A percentile compares a stretch with the other conserved stretches of the same genome.
phyloP scores from a whole-genome alignment of 768 basidiomycete species.

The Cystofilobasidium bisporidii region DNA sequence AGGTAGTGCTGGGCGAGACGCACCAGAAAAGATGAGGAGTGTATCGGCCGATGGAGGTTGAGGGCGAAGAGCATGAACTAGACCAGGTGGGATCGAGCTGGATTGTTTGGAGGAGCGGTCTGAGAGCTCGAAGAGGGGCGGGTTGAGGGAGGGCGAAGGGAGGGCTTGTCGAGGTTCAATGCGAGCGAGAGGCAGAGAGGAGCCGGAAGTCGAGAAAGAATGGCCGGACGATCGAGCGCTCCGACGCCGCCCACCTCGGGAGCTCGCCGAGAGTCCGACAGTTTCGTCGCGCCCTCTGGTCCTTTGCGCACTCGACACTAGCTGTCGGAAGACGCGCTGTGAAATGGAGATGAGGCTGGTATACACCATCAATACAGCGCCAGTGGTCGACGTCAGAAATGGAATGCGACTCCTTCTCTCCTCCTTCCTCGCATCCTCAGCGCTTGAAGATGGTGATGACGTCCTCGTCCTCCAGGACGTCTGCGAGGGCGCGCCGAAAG shows the following conservation, averaged over 20 bases:
- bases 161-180: too few species aligned
- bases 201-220: too few species aligned
- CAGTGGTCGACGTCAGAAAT: too few species aligned
- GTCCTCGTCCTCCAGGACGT: conserved; percentile 28
- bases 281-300: neutral
- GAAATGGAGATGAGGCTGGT: too few species aligned
- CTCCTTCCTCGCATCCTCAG: neutral
- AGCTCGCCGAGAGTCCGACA: too few species aligned
- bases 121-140: neutral
- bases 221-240: too few species aligned
- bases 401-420: too few species aligned
- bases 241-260: too few species aligned
- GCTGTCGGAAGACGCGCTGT: too few species aligned
- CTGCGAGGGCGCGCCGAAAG: neutral
- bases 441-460: neutral
- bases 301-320: too few species aligned
- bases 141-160: neutral
- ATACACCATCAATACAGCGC: too few species aligned
- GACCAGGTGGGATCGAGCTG: neutral
- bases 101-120: neutral
- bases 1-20: neutral
- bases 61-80: conserved; percentile 26
- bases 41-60: neutral
- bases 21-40: neutral
- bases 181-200: neutral